Conservation (phyloP, 2,329 filamentous ascomycete species). For the Monosporascus cannonballus region DNA sequence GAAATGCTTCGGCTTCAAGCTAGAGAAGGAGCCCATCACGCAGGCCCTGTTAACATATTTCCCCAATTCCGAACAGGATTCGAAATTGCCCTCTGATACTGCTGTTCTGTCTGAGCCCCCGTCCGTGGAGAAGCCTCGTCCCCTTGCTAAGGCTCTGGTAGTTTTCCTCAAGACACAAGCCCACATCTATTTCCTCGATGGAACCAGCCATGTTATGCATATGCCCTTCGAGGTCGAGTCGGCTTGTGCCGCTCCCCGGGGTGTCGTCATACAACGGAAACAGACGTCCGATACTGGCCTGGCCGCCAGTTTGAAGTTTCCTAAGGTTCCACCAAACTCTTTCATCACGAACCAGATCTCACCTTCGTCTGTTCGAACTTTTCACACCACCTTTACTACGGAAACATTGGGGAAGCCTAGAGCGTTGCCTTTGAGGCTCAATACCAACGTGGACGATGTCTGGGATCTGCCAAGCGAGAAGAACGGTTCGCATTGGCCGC, state of each 20-base stretch:
- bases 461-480: slow-evolving; percentile 50
- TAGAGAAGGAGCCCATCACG: slow-evolving; percentile 80
- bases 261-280: slow-evolving; percentile 82
- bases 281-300: slow-evolving; percentile 45
- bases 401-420: slow-evolving; percentile 52
- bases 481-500: slow-evolving; percentile 58
- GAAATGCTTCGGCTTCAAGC: slow-evolving; percentile 77
- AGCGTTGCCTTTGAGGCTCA: slow-evolving; percentile 45
- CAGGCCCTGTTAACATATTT: slow-evolving; percentile 86
- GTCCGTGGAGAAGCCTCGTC: slow-evolving; percentile 1
- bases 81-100: slow-evolving; percentile 7
- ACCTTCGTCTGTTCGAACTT: slow-evolving; percentile 41
- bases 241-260: slow-evolving; percentile 74
- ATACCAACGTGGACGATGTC: slow-evolving; percentile 49
- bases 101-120: background rate
- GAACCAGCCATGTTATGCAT: slow-evolving; percentile 82
- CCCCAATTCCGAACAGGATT: slow-evolving; percentile 44
- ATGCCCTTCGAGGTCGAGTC: slow-evolving; percentile 91
- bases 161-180: slow-evolving; percentile 90
- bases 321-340: slow-evolving; percentile 70
- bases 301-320: slow-evolving; percentile 49
- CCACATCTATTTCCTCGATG: slow-evolving; percentile 86
- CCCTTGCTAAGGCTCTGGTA: slow-evolving; percentile 65
- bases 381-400: slow-evolving; percentile 48
- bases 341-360: slow-evolving; percentile 67